phyloP scores from a whole-genome alignment of 805 yeast genomes.

The Komagataella mondaviorum region DNA sequence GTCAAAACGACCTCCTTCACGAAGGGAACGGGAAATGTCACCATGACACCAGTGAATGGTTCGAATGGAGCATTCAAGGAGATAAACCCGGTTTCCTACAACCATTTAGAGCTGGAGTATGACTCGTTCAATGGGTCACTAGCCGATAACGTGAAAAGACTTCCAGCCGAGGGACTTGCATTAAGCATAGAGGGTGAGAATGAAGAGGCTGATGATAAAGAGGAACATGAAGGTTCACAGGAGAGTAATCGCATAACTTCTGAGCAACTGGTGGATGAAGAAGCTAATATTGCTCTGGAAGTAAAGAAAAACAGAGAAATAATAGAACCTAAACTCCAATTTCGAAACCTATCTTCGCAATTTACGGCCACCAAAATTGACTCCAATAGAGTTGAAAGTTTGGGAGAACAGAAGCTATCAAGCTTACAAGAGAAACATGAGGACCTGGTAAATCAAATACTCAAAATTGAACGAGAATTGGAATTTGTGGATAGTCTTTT shows the following conservation, averaged over 20 bases:
- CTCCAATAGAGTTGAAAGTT: constrained; percentile 1
- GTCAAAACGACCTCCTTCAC: neutral
- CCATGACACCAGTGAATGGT: neutral
- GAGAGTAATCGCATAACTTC: neutral
- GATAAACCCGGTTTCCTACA: constrained; percentile 2
- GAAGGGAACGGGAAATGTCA: neutral
- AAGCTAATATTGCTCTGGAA: neutral
- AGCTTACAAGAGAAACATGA: constrained; percentile 8
- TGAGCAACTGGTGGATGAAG: neutral
- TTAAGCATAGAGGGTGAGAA: neutral
- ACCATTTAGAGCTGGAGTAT: constrained; percentile 16
- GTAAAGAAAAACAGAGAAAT: constrained; percentile 2
- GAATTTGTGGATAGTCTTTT: constrained; percentile 15
- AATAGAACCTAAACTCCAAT: neutral
- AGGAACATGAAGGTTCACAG: neutral
- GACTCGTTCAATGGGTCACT: constrained; percentile 19
- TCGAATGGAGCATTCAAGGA: neutral
- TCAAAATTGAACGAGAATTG: constrained; percentile 17
- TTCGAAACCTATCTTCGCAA: constrained; percentile 12
- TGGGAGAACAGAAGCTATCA: constrained; percentile 7
- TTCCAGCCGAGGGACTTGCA: neutral
- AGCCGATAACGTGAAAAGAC: constrained; percentile 9
- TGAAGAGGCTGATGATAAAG: neutral
- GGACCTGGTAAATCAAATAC: constrained; percentile 9
- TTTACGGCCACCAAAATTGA: constrained; percentile 11